These are phyloP conservation scores for Luffa aegyptiaca DNA, from an alignment of 306 rosid species.

Conservation along the genomic window DNA sequence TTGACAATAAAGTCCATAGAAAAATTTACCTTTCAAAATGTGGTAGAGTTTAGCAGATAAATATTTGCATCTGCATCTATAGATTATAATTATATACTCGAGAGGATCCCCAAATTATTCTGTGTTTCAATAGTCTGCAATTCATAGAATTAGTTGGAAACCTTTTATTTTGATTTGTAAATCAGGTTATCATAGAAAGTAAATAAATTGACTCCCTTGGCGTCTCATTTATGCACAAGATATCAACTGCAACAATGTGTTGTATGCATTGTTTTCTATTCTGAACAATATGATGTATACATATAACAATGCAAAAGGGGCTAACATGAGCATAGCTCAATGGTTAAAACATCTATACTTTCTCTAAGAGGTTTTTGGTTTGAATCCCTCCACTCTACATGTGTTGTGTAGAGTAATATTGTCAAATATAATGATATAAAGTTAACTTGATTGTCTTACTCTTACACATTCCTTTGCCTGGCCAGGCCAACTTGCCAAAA, in stretches of 20 bases:
- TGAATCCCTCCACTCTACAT: neutral
- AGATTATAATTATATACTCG: neutral
- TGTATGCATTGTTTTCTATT: neutral
- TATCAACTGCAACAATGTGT: neutral
- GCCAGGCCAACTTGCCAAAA: conserved; percentile 96
- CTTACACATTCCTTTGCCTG: conserved; percentile 8
- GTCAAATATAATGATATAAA: neutral
- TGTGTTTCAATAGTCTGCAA: neutral
- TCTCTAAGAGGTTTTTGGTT: neutral
- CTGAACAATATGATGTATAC: neutral
- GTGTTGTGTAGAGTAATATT: neutral
- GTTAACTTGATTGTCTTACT: neutral
- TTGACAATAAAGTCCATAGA: neutral
- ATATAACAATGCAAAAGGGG: neutral
- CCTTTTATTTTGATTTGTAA: neutral
- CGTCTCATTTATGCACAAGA: neutral
- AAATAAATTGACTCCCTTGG: neutral
- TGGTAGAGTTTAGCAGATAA: neutral
- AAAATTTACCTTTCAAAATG: neutral
- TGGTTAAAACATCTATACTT: too few relatives aligned
- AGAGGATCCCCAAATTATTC: neutral
- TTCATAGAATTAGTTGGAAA: neutral
- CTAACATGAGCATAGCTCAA: too few relatives aligned
- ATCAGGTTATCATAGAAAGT: neutral
- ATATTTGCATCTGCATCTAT: neutral